Evolutionary conservation across 2,329 filamentous ascomycete genomes (phyloP).

Genomic region (Monilinia vaccinii-corymbosi): DNA sequence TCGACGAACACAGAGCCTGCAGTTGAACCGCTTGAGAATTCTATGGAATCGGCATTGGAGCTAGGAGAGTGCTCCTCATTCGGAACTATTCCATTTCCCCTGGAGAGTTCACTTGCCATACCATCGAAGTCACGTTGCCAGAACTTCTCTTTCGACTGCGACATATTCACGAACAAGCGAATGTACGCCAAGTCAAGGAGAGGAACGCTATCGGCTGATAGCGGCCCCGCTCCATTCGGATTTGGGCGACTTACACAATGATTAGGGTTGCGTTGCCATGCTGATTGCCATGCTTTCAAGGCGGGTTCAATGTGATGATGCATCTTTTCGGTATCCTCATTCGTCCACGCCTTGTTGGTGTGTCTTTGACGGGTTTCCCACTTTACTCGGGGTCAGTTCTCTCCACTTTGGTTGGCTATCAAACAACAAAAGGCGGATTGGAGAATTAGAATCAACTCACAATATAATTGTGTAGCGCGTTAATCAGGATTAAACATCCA

Average conservation of each 20-base stretch:
- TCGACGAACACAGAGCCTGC: constrained; percentile 39
- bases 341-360: constrained; percentile 80
- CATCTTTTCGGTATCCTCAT: constrained; percentile 91
- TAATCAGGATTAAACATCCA: constrained; percentile 84
- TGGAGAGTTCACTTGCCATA: constrained; percentile 75
- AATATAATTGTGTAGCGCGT: constrained; percentile 94
- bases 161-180: constrained; percentile 86
- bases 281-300: constrained; percentile 85
- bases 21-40: constrained; percentile 29
- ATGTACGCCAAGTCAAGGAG: constrained; percentile 88
- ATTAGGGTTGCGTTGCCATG: constrained; percentile 79
- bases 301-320: constrained; percentile 91
- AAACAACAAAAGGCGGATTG: neutral
- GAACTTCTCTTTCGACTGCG: constrained; percentile 82
- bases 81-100: constrained; percentile 65
- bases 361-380: constrained; percentile 94
- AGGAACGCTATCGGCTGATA: constrained; percentile 86
- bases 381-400: neutral
- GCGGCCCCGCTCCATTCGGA: constrained; percentile 68
- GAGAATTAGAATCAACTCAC: neutral
- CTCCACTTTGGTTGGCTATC: neutral
- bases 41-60: constrained; percentile 33
- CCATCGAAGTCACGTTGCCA: constrained; percentile 91
- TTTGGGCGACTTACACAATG: constrained; percentile 81
- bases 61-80: constrained; percentile 56